A percentile compares a stretch with the other conserved stretches of the same genome.
Conservation (phyloP, 2,329 filamentous ascomycete species). For the Lecanosticta acicola region DNA sequence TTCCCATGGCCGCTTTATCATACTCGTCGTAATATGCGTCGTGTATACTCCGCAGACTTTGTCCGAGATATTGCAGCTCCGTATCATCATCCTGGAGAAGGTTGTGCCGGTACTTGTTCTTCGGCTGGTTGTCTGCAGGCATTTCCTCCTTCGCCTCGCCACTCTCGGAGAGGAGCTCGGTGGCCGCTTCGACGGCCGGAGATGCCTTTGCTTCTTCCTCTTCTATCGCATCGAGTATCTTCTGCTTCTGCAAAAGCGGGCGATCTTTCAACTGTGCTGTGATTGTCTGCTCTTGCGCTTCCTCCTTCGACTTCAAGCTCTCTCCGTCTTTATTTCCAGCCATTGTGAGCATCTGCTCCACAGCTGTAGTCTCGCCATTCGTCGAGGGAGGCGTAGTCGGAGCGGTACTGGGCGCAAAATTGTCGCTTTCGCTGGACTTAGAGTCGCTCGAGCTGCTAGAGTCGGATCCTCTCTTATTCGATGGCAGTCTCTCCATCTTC, state of each 20-base stretch:
- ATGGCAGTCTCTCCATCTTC: conserved; percentile 16
- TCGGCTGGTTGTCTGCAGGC: conserved; percentile 18
- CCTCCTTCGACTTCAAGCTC: conserved; percentile 66
- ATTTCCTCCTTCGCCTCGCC: conserved; percentile 36
- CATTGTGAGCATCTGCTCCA: conserved; percentile 75
- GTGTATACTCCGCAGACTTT: conserved; percentile 71
- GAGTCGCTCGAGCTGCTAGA: conserved; percentile 4
- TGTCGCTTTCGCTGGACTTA: conserved; percentile 2
- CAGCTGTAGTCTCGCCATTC: conserved; percentile 50
- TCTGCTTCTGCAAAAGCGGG: conserved; percentile 85
- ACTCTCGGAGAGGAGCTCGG: conserved; percentile 31
- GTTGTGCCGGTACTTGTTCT: conserved; percentile 56
- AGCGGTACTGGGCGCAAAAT: conserved; percentile 9
- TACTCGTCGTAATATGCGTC: conserved; percentile 77
- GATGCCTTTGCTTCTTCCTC: conserved; percentile 53
- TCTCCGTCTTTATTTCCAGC: conserved; percentile 62
- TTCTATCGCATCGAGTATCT: conserved; percentile 68
- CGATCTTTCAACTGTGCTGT: conserved; percentile 85
- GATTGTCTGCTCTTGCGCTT: conserved; percentile 80
- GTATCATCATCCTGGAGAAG: conserved; percentile 82
- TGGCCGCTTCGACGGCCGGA: conserved; percentile 45
- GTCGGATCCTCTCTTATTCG: conserved; percentile 13
- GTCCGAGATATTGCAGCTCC: conserved; percentile 71
- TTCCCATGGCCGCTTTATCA: conserved; percentile 48
- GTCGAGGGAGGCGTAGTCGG: conserved; percentile 12